Evolutionary conservation across 768 basidiomycete species (phyloP), one percentile per base, ranked within the genome.

Genomic region (Leccinum obscurum): DNA sequence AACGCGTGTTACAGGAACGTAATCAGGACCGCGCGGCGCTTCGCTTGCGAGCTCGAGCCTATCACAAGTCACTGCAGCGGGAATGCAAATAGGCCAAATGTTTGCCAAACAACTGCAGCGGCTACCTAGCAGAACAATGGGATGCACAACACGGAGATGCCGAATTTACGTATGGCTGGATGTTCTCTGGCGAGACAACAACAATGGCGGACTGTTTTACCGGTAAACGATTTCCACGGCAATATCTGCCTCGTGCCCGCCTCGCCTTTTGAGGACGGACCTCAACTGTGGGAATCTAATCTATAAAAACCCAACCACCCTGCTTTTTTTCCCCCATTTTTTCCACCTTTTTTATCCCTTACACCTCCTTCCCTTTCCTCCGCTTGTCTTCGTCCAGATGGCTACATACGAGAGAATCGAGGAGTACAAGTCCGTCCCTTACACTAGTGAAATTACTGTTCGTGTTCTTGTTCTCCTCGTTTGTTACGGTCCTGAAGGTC

Each of bases 181-280:
- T 46, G 44, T 41, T 64, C 49, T 22, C 65, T 58, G 66, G 66
- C 54, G 60, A 53, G 58, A 56, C 48, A 56, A 56, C 48, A 56
- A 67, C 64, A 72, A 62, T 30, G 56, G 56, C 53, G 54, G 66
- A 35, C 34, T 54, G 22, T 52, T 52, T 52, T 32, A 26, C 52
- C 52, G 50, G 50, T 51, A 30, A 17, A 57, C 52, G 46, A 60
- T 60, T 70, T 65, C 70, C 70, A 64, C 67, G 62, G 39, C 56
- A 55, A 66, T 60, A 67, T 55, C 71, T 62, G 80, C 83, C 84
- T 83, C 81, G 81, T 81, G 81, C 72, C 77, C 66, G 77, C 80
- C 81, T 79, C 77, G 69, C 80, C 76, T 72, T 76, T 72, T 64
- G 59, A 28, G 57, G 57, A 39, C 37, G 17, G 3, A 30, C 3